A percentile compares a stretch with the other conserved stretches of the same genome.
Conservation (phyloP, 2,329 filamentous ascomycete species). For the Xylaria multiplex region DNA sequence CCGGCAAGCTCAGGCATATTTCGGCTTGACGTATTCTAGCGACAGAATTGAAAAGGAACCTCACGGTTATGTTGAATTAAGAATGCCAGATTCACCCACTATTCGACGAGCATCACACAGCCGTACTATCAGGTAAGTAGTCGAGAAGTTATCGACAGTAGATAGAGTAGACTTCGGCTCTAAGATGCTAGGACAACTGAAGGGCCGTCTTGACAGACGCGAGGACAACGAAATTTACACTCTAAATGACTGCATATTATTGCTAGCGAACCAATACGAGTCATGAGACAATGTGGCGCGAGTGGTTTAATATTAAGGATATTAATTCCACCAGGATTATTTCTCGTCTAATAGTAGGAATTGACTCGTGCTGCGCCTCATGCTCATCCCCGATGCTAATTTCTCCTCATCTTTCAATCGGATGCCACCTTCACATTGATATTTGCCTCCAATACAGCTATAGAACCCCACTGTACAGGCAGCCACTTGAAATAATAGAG, state of each 20-base stretch:
- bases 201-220: not conserved
- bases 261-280: not conserved
- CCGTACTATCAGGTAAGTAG: too few species aligned
- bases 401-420: constrained; percentile 2
- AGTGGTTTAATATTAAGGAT: not conserved
- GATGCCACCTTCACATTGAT: constrained; percentile 28
- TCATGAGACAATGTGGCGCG: not conserved
- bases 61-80: too few species aligned
- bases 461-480: constrained; percentile 33
- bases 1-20: too few species aligned
- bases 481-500: constrained; percentile 17
- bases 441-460: constrained; percentile 35
- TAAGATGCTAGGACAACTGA: not conserved
- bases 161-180: too few species aligned
- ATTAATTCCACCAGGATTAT: not conserved
- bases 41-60: too few species aligned
- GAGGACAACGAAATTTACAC: not conserved
- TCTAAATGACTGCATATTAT: not conserved
- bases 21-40: too few species aligned
- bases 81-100: too few species aligned
- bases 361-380: not conserved
- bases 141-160: too few species aligned
- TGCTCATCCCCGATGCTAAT: not conserved
- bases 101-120: too few species aligned
- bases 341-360: constrained; percentile 1